A percentile compares a stretch with the other conserved stretches of the same genome.
phyloP scores from a whole-genome alignment of 2,329 filamentous ascomycete genomes.

The Aspergillus sp. region DNA sequence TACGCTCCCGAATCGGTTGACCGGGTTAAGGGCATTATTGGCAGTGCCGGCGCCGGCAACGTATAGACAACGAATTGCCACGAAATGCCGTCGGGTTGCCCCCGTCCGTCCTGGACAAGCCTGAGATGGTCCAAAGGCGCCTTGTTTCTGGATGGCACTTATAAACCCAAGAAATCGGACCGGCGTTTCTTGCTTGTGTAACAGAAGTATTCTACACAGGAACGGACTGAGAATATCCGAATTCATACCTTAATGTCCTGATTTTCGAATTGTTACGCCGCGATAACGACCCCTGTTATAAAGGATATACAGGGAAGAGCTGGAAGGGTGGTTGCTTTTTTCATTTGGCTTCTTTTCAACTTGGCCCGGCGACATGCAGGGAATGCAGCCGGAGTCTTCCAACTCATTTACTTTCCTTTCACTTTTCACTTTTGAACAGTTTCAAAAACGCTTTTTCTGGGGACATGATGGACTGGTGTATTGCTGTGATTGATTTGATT shows the following conservation, averaged over 20 bases:
- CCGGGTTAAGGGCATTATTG: conserved; percentile 30
- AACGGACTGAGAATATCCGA: not conserved
- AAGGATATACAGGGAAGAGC: not conserved
- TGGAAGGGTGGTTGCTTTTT: conserved; percentile 1
- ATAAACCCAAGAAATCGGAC: not conserved
- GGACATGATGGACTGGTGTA: conserved; percentile 6
- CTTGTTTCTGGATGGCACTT: not conserved
- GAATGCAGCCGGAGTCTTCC: conserved; percentile 24
- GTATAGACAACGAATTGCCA: conserved; percentile 16
- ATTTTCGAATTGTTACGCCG: not conserved
- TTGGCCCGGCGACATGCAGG: conserved; percentile 28
- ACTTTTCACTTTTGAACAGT: conserved; percentile 1
- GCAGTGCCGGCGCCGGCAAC: conserved; percentile 27
- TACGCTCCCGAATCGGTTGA: conserved; percentile 32
- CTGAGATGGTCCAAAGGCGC: not conserved
- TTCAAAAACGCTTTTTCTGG: conserved; percentile 1
- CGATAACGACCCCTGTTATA: conserved; percentile 10
- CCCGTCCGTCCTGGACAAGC: not conserved
- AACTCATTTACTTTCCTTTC: conserved; percentile 6
- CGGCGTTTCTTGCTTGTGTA: not conserved
- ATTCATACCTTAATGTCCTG: not conserved
- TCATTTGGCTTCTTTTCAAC: conserved; percentile 5
- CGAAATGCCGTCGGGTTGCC: not conserved
- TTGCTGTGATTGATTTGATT: conserved; percentile 12
- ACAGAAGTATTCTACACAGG: not conserved